These are phyloP conservation scores for Vigna hirtella DNA, from an alignment of 306 rosid genomes.

Conservation along the genomic window DNA sequence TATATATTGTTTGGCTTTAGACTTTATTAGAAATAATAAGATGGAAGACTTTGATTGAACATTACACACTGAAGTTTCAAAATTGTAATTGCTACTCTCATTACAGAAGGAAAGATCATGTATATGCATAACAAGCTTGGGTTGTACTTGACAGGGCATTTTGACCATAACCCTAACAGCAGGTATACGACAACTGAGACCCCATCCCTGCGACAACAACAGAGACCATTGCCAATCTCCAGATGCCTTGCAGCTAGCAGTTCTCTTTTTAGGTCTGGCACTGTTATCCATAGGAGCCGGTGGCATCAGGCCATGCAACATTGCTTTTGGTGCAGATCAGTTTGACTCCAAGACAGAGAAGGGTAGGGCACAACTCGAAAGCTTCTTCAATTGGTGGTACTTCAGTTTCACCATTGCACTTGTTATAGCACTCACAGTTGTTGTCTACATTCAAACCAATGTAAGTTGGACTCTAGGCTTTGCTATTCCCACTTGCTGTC, in stretches of 20 bases:
- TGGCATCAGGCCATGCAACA: slow-evolving; percentile 86
- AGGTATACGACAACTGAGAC: slow-evolving; percentile 59
- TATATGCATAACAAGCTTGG: neutral
- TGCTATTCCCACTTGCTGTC: slow-evolving; percentile 69
- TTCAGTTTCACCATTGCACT: slow-evolving; percentile 77
- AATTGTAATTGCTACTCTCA: neutral
- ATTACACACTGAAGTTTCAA: neutral
- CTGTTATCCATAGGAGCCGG: slow-evolving; percentile 81
- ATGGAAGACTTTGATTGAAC: slow-evolving; percentile 20
- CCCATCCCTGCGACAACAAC: slow-evolving; percentile 50
- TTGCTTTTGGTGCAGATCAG: slow-evolving; percentile 88
- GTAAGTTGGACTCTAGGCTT: slow-evolving; percentile 31
- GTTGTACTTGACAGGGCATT: slow-evolving; percentile 68
- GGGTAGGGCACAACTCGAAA: slow-evolving; percentile 69
- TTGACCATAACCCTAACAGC: slow-evolving; percentile 72
- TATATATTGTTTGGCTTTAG: neutral
- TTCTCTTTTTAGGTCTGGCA: slow-evolving; percentile 66
- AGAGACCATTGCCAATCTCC: slow-evolving; percentile 56
- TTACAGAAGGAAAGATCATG: neutral
- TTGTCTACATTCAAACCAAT: slow-evolving; percentile 79
- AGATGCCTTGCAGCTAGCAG: slow-evolving; percentile 62
- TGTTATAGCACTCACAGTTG: slow-evolving; percentile 63
- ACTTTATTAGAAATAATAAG: neutral
- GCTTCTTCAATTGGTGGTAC: slow-evolving; percentile 96
- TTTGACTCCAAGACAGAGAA: slow-evolving; percentile 68